Percentiles rank a stretch among this genome's conserved stretches.
These are phyloP conservation scores for Carex scoparia DNA, from an alignment of 176 grass and related monocot species.

Conservation along the genomic window DNA sequence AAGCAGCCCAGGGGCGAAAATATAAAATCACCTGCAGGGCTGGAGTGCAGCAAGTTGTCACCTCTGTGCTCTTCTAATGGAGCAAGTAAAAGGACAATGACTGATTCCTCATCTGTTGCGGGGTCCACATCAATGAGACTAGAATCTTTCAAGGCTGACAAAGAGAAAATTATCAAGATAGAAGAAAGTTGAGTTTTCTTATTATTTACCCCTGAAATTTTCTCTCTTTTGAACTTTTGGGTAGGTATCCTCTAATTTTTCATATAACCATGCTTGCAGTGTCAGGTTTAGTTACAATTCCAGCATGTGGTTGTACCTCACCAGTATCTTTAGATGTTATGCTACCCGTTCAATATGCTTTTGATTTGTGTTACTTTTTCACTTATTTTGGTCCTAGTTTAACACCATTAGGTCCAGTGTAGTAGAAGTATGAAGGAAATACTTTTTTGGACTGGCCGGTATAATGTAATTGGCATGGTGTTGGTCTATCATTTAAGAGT, in stretches of 20 bases:
- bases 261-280: neutral
- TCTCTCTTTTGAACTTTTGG: neutral
- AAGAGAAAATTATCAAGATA: constrained; percentile 81
- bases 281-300: neutral
- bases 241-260: neutral
- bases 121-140: constrained; percentile 50
- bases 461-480: neutral
- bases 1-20: constrained; percentile 55
- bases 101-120: constrained; percentile 45
- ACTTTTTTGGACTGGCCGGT: neutral
- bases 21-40: constrained; percentile 42
- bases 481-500: neutral
- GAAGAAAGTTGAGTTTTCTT: constrained; percentile 92
- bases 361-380: neutral
- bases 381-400: neutral
- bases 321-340: neutral
- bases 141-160: constrained; percentile 75
- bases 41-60: constrained; percentile 55
- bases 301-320: neutral
- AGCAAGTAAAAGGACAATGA: constrained; percentile 61
- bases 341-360: neutral
- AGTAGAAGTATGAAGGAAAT: neutral
- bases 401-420: neutral
- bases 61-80: constrained; percentile 61
- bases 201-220: neutral